A percentile compares a stretch with the other conserved stretches of the same genome.
Conservation (phyloP, 179 eudicot species). For the Vitellaria paradoxa region DNA sequence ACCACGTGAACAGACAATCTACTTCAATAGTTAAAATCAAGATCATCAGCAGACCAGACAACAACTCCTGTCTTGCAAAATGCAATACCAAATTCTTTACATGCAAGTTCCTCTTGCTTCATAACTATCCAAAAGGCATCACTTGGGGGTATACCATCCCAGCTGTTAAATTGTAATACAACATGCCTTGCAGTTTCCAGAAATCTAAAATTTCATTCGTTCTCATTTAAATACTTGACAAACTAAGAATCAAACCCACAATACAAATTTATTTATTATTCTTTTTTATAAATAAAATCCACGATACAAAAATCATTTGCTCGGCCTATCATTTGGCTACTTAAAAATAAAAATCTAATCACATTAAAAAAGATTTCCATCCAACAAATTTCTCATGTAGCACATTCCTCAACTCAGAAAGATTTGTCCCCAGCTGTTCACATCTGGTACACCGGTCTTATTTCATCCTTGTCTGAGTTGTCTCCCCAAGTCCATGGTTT, state of each 20-base stretch:
- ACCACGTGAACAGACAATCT: neutral
- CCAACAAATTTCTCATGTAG: neutral
- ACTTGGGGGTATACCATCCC: too few species aligned
- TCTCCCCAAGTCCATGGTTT: neutral
- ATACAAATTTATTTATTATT: neutral
- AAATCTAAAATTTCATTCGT: too few species aligned
- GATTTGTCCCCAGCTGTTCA: neutral
- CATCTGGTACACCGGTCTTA: neutral
- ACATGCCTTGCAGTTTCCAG: too few species aligned
- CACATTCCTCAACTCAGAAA: neutral
- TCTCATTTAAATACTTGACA: too few species aligned
- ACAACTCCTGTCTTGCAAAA: too few species aligned
- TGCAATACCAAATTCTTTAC: too few species aligned
- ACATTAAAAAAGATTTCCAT: neutral
- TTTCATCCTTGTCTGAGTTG: neutral
- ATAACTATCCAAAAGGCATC: too few species aligned
- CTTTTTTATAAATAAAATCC: neutral
- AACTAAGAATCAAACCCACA: too few species aligned
- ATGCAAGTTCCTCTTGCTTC: neutral
- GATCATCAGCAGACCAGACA: too few species aligned
- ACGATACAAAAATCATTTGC: neutral
- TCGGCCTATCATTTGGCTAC: neutral
- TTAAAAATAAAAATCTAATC: neutral
- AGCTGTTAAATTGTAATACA: too few species aligned
- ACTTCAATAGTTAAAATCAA: too few species aligned